These are phyloP conservation scores for Selaginella tamariscina DNA, from an alignment of 75 land plant genomes.

Conservation along the genomic window DNA sequence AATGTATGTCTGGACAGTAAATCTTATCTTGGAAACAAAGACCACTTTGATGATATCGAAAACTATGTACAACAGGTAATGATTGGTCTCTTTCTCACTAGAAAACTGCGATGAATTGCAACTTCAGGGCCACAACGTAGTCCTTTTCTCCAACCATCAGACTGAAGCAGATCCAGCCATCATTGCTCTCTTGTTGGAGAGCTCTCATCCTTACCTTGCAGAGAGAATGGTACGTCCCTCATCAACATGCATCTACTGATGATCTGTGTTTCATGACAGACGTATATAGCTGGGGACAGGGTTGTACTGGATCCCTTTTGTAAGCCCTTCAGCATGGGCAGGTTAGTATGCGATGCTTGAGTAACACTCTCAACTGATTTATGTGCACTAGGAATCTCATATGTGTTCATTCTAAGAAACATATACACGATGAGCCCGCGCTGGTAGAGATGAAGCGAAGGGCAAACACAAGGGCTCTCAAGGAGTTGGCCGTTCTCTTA, in stretches of 20 bases:
- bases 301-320: constrained; percentile 86
- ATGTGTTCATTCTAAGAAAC: constrained; percentile 93
- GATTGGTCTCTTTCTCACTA: too few relatives aligned
- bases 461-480: constrained; percentile 71
- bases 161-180: constrained; percentile 99
- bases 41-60: constrained; percentile 56
- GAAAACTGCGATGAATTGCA: not conserved
- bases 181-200: constrained; percentile 72
- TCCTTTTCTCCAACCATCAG: constrained; percentile 84
- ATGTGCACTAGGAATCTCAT: constrained; percentile 62
- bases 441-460: constrained; percentile 73
- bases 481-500: constrained; percentile 67
- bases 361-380: not conserved
- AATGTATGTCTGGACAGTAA: constrained; percentile 32
- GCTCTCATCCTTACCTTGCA: constrained; percentile 47
- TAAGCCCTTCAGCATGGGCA: constrained; percentile 99
- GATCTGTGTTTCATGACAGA: constrained; percentile 28
- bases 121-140: constrained; percentile 75
- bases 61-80: constrained; percentile 64
- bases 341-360: constrained; percentile 26
- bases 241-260: not conserved
- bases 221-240: constrained; percentile 51
- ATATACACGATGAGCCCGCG: constrained; percentile 72
- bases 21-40: constrained; percentile 75
- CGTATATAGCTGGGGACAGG: constrained; percentile 88